Conservation (phyloP, 352 stramenopile species). For the Globisporangium lucens region DNA sequence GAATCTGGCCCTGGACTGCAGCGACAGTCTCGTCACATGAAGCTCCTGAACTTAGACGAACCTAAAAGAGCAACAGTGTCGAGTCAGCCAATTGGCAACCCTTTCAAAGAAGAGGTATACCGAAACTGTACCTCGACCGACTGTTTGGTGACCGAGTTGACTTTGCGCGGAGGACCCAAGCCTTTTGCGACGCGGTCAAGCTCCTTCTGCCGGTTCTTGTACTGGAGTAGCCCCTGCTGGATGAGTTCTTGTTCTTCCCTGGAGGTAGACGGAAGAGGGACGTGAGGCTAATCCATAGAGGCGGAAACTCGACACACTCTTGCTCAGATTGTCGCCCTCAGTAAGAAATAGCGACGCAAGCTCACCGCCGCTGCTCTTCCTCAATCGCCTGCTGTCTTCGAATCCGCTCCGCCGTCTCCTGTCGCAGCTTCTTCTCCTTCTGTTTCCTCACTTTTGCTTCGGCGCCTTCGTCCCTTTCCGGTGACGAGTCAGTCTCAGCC, state of each 20-base stretch:
- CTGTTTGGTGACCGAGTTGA: background rate
- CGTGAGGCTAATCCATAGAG: no score
- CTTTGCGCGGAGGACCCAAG: conserved; percentile 10
- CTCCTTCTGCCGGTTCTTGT: conserved; percentile 60
- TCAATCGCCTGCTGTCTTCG: conserved; percentile 35
- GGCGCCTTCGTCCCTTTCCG: conserved; percentile 21
- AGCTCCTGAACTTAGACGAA: background rate
- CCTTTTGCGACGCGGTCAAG: conserved; percentile 62
- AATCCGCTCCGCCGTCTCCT: conserved; percentile 48
- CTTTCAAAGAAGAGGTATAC: background rate
- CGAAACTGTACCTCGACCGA: background rate
- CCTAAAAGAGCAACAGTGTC: background rate
- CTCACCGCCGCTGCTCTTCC: conserved; percentile 47
- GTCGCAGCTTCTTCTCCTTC: conserved; percentile 39
- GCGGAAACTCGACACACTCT: background rate
- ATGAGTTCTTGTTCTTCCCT: conserved; percentile 55
- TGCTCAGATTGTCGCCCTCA: background rate
- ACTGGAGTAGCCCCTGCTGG: conserved; percentile 43
- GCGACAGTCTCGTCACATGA: background rate
- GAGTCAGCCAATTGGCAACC: background rate
- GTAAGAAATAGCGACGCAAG: background rate
- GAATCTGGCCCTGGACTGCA: background rate
- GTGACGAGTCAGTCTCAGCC: background rate
- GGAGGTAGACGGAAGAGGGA: background rate
- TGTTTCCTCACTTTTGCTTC: conserved; percentile 25